phyloP scores from a whole-genome alignment of 257 asterid species.

The Nemophila menziesii region DNA sequence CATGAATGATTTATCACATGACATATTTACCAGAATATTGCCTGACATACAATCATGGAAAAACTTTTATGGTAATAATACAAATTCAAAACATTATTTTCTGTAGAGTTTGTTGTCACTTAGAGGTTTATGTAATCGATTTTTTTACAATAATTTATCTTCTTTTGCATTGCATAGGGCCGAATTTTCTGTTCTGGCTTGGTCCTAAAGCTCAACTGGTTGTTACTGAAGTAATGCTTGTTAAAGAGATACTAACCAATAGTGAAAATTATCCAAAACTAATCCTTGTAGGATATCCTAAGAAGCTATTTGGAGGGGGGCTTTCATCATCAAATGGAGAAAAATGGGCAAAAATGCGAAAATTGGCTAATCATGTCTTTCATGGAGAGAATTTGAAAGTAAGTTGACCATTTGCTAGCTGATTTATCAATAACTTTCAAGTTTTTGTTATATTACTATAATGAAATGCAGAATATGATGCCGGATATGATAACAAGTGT shows the following conservation, averaged over 20 bases:
- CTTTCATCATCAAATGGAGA: constrained; percentile 49
- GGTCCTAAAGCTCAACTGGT: constrained; percentile 50
- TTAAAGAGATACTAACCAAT: constrained; percentile 41
- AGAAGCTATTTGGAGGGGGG: constrained; percentile 59
- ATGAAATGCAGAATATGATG: constrained; percentile 30
- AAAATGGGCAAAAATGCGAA: constrained; percentile 54
- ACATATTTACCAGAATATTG: constrained; percentile 43
- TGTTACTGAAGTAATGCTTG: constrained; percentile 44
- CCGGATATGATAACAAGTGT: constrained; percentile 43
- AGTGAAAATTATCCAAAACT: constrained; percentile 42
- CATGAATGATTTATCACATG: constrained; percentile 36
- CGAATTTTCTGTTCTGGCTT: constrained; percentile 40
- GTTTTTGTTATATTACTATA: no score
- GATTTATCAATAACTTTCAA: no score
- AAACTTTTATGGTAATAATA: constrained; percentile 27
- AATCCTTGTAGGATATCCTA: constrained; percentile 46
- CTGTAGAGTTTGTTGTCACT: neutral
- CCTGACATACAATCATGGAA: constrained; percentile 45
- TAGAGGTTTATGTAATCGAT: neutral
- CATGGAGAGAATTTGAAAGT: constrained; percentile 50
- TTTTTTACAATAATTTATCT: neutral
- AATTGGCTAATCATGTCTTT: constrained; percentile 45
- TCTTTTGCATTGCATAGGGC: constrained; percentile 17
- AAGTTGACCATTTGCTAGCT: no score
- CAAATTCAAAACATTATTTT: neutral